phyloP scores from a whole-genome alignment of 1,139 yeast genomes.

The Geotrichum klebahnii region DNA sequence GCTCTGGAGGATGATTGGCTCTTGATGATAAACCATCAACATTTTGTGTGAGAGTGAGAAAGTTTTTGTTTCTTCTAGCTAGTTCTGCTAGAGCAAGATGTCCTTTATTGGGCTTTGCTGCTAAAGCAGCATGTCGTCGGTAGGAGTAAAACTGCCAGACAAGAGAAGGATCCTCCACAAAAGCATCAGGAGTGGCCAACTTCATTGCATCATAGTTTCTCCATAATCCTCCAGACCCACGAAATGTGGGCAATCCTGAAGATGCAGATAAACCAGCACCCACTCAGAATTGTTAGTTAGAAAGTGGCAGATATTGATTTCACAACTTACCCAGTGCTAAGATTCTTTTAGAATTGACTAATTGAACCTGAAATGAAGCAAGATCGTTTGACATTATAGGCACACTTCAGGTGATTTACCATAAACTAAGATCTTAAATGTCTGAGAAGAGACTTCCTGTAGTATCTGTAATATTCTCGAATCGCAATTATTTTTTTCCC shows the following conservation, averaged over 20 bases:
- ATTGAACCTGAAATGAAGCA: constrained; percentile 55
- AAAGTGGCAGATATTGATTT: neutral
- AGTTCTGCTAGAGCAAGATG: constrained; percentile 65
- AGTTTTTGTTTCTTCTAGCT: constrained; percentile 39
- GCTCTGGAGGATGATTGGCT: constrained; percentile 54
- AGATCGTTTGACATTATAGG: constrained; percentile 29
- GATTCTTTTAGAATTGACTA: constrained; percentile 51
- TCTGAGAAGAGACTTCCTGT: neutral
- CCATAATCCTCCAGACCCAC: constrained; percentile 77
- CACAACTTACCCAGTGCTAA: constrained; percentile 50
- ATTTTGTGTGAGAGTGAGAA: constrained; percentile 72
- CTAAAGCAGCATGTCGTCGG: constrained; percentile 59
- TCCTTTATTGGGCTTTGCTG: constrained; percentile 68
- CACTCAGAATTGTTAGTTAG: constrained; percentile 39
- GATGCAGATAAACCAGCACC: constrained; percentile 83
- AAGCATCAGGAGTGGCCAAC: constrained; percentile 87
- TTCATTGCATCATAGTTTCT: constrained; percentile 73
- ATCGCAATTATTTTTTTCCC: no score
- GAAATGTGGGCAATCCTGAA: constrained; percentile 70
- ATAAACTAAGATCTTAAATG: no score
- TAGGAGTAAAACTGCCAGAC: constrained; percentile 87
- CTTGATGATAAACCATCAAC: constrained; percentile 71
- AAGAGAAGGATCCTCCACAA: constrained; percentile 71
- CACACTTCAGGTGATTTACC: no score
- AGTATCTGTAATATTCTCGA: neutral